Evolutionary conservation across 768 basidiomycete genomes (phyloP).

Genomic region (Tylopilus balloui): DNA sequence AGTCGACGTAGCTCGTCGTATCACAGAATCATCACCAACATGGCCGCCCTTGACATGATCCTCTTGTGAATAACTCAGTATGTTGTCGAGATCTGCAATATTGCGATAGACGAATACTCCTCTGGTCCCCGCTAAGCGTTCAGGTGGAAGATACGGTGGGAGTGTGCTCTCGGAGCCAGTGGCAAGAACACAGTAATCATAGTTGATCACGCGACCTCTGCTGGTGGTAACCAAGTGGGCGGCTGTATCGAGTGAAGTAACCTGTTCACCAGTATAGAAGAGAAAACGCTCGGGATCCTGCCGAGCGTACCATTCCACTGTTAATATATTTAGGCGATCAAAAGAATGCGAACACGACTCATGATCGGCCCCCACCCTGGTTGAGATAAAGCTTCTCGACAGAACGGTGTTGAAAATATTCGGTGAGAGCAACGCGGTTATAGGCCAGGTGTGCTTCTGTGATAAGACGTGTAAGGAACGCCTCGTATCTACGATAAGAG

Average conservation of each 20-base stretch:
- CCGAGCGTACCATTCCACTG: slow-evolving; percentile 53
- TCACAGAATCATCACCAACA: slow-evolving; percentile 10
- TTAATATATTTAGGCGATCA: slow-evolving; percentile 15
- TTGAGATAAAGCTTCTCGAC: slow-evolving; percentile 60
- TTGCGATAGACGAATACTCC: slow-evolving; percentile 74
- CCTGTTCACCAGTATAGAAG: slow-evolving; percentile 48
- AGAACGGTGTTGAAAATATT: slow-evolving; percentile 58
- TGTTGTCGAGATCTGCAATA: slow-evolving; percentile 60
- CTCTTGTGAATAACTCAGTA: slow-evolving; percentile 54
- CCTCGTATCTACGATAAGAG: slow-evolving; percentile 22
- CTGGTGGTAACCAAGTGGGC: slow-evolving; percentile 44
- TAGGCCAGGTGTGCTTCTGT: slow-evolving; percentile 46
- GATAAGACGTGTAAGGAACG: slow-evolving; percentile 6
- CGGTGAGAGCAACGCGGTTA: slow-evolving; percentile 49
- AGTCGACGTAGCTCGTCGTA: neutral
- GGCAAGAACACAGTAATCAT: slow-evolving; percentile 63
- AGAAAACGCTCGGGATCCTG: slow-evolving; percentile 54
- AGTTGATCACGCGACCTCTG: slow-evolving; percentile 41
- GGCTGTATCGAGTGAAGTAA: slow-evolving; percentile 36
- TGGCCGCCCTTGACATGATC: slow-evolving; percentile 36
- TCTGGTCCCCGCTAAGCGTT: slow-evolving; percentile 36
- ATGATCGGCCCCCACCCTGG: slow-evolving; percentile 27
- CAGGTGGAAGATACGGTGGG: slow-evolving; percentile 50
- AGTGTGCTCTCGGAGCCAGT: slow-evolving; percentile 66
- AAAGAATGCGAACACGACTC: neutral